Base-by-base conservation (phyloP, 2,329 filamentous ascomycete genomes). In the Ceratocystis cacaofunesta region DNA sequence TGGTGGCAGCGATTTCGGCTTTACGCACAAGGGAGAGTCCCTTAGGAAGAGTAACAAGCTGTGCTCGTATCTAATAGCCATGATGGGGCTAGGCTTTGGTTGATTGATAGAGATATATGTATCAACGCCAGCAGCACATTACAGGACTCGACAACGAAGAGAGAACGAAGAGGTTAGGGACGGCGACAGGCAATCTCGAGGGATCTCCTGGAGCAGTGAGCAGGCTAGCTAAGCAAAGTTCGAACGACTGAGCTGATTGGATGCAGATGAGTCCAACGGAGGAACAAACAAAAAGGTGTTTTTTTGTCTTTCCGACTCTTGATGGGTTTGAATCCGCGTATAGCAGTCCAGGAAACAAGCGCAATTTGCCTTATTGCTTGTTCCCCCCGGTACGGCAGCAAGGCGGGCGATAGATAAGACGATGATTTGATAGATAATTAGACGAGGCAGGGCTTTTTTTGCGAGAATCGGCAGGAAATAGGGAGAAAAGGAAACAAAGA, bases 21-120 rank as follows among this genome's bases (percentile, higher is more conserved):
- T 95, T 71, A 82, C 78, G 72, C 91, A 91, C 74, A 96, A 80
- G 69, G 91, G 91, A 69, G 92, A 96, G 68, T 87, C 80, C 76
- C 87, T 84, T 72, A 97, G 79, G 74, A 82, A 80, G 71, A 90
- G 79, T 70, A 97, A 80, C 76, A 88, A 82, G 69, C 92, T 89
- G 75, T 83, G 80, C 68, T 88, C 82, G 75, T 96, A 96, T 79
- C 84, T 82, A 72, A 79, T 65, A 22, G 63, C 63, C 64, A 63
- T 63, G 44, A 41, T 63, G 44, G 22, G 25, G 30, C 30, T 62
- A 36, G 46, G n/a, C 8, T 7, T 65, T 55, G 25, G n/a, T 61
- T 25, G 57, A 46, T 52, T 61, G 15, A 28, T 28, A 25, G 36
- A 17, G n/a, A 22, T 55, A 8, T 12, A 15, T 32, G 25, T 43